A percentile compares a stretch with the other conserved stretches of the same genome.
These are phyloP conservation scores for Syzygium grande DNA, from an alignment of 345 rosid genomes.

Conservation along the genomic window DNA sequence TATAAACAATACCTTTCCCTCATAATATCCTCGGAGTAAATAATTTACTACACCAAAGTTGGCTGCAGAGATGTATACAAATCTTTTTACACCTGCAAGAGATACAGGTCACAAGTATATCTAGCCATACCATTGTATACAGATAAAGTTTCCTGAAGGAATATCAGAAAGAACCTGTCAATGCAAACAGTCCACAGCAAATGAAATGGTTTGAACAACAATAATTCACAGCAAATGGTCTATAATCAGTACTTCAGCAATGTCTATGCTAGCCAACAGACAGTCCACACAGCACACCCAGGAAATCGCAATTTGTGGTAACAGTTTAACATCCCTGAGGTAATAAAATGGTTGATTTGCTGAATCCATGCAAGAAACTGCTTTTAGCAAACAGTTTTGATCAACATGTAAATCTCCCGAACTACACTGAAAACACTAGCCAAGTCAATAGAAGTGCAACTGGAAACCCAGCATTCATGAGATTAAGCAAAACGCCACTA, in stretches of 20 bases:
- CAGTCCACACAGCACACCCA: background rate
- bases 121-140: background rate
- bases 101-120: background rate
- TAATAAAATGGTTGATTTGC: background rate
- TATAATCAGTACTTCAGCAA: background rate
- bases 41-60: slow-evolving; percentile 80
- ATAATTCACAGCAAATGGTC: background rate
- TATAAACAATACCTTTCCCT: slow-evolving; percentile 66
- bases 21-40: slow-evolving; percentile 76
- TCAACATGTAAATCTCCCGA: background rate
- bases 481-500: background rate
- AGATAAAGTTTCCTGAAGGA: background rate
- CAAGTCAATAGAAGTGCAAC: background rate
- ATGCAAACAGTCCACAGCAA: background rate
- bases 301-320: background rate
- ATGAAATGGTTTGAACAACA: background rate
- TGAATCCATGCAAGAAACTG: background rate
- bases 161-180: background rate
- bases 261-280: background rate
- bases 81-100: slow-evolving; percentile 72
- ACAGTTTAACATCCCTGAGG: background rate
- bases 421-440: background rate
- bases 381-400: background rate
- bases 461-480: background rate
- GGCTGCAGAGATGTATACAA: slow-evolving; percentile 87